A percentile compares a stretch with the other conserved stretches of the same genome.
Conservation (phyloP, 495 filamentous ascomycete genomes). For the Penicillium subrubescens region DNA sequence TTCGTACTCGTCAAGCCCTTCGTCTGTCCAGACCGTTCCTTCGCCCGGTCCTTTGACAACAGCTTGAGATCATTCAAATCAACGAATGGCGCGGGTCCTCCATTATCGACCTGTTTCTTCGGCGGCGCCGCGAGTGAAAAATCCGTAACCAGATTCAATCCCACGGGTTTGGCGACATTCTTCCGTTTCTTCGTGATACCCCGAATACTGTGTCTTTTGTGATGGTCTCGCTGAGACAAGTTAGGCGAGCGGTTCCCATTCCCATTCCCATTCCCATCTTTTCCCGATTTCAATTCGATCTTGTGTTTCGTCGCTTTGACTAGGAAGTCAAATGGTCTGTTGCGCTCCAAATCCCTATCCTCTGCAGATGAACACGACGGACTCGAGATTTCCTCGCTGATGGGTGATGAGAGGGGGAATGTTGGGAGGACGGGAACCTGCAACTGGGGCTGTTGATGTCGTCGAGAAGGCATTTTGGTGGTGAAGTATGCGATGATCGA, state of each 20-base stretch:
- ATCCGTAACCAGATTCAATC: slow-evolving; percentile 67
- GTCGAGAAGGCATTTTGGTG: slow-evolving; percentile 31
- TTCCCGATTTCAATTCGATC: slow-evolving; percentile 14
- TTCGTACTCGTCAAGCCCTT: background rate
- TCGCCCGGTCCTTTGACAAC: slow-evolving; percentile 39
- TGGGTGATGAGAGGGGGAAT: slow-evolving; percentile 50
- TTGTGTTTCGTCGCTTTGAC: slow-evolving; percentile 33
- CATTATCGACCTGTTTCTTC: slow-evolving; percentile 2
- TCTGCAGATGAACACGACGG: slow-evolving; percentile 42
- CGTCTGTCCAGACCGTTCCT: slow-evolving; percentile 35
- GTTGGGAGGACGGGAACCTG: slow-evolving; percentile 35
- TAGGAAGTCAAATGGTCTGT: slow-evolving; percentile 35
- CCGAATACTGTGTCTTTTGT: slow-evolving; percentile 14
- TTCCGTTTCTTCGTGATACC: slow-evolving; percentile 48
- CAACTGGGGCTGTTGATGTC: slow-evolving; percentile 31
- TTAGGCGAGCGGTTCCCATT: slow-evolving; percentile 12
- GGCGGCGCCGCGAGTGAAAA: slow-evolving; percentile 34
- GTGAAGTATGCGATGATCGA: background rate
- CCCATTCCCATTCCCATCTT: slow-evolving; percentile 1
- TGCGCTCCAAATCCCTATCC: slow-evolving; percentile 32
- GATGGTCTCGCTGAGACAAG: slow-evolving; percentile 11
- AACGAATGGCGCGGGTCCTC: slow-evolving; percentile 28
- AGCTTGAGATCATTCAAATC: slow-evolving; percentile 46
- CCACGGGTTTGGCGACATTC: slow-evolving; percentile 46
- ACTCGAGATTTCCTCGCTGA: slow-evolving; percentile 45